These are phyloP conservation scores for Podosphaera xanthii DNA, from an alignment of 2,329 filamentous ascomycete genomes.

Conservation along the genomic window DNA sequence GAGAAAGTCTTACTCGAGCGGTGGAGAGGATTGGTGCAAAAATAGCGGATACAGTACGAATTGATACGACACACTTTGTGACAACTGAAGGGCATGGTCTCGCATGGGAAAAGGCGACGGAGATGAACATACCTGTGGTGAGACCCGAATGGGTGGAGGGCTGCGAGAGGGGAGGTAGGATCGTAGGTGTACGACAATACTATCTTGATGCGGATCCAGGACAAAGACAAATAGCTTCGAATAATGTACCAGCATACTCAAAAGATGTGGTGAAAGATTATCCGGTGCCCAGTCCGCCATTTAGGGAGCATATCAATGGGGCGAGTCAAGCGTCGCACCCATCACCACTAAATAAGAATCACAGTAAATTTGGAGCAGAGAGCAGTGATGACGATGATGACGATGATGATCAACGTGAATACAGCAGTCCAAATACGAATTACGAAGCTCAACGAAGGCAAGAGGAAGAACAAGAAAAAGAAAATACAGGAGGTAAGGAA, in stretches of 20 bases:
- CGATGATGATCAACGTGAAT: neutral
- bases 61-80: slow-evolving; percentile 96
- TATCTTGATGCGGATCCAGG: slow-evolving; percentile 62
- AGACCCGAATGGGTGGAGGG: slow-evolving; percentile 92
- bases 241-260: slow-evolving; percentile 5
- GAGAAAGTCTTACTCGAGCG: slow-evolving; percentile 50
- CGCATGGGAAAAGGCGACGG: slow-evolving; percentile 86
- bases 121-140: slow-evolving; percentile 95
- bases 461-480: neutral
- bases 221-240: slow-evolving; percentile 13
- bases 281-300: slow-evolving; percentile 3
- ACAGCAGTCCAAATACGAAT: neutral
- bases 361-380: slow-evolving; percentile 8
- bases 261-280: slow-evolving; percentile 7
- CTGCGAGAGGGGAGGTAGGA: slow-evolving; percentile 81
- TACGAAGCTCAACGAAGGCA: neutral
- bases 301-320: slow-evolving; percentile 11
- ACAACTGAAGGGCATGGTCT: slow-evolving; percentile 80
- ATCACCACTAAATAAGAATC: slow-evolving; percentile 14
- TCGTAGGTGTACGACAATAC: slow-evolving; percentile 85
- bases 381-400: slow-evolving; percentile 5
- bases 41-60: slow-evolving; percentile 70
- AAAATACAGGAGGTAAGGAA: neutral
- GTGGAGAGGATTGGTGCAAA: slow-evolving; percentile 82
- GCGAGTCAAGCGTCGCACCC: slow-evolving; percentile 11